Evolutionary conservation across 768 basidiomycete genomes (phyloP), one percentile per base, ranked within the genome.

Genomic region (Calocybe indica): DNA sequence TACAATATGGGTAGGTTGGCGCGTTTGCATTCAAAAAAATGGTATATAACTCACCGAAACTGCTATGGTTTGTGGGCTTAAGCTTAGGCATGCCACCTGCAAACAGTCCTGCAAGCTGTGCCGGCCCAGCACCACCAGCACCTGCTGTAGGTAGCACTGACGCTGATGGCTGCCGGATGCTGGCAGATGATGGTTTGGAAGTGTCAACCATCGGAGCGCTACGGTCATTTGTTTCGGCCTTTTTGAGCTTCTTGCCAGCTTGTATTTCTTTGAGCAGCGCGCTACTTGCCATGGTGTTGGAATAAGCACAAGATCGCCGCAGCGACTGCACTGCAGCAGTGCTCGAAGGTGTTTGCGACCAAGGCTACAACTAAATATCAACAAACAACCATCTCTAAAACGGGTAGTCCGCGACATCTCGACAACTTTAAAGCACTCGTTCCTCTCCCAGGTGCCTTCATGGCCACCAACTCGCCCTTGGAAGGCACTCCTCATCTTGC

Each of bases 11-110:
- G 12, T 38, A 43, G 14, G 34, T 32, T 38, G 2, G 52, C 34
- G 56, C 40, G 48, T 39, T 34, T 45, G 30, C 47, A 38, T 48
- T 9, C 52, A 47, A 28, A 29, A 15, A 5, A n/a, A 43, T 14
- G 7, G 6, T 46, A 52, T 50, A 38, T 38, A 46, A 54, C 73
- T 50, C 58, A 85, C 86, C 78, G 47, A 73, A 63, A 62, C 70
- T 74, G 46, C 59, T 73, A 48, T 80, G 76, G 9, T 82, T 87
- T n/a, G 86, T 76, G 39, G 90, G 80, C 71, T 86, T 94, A 58
- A 95, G 62, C 61, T 88, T 93, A 4, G 93, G 93, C 72, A 95
- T 82, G 1, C 93, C 92, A 11, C 90, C 92, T 39, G 92, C 91
- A 59, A 96, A 94, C 8, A 96, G 65, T 1, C 80, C 84, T 31